Evolutionary conservation across 371 early-diverging fungal genomes (phyloP), one percentile per base, ranked within the genome.

Genomic region (Nosema bombycis): DNA sequence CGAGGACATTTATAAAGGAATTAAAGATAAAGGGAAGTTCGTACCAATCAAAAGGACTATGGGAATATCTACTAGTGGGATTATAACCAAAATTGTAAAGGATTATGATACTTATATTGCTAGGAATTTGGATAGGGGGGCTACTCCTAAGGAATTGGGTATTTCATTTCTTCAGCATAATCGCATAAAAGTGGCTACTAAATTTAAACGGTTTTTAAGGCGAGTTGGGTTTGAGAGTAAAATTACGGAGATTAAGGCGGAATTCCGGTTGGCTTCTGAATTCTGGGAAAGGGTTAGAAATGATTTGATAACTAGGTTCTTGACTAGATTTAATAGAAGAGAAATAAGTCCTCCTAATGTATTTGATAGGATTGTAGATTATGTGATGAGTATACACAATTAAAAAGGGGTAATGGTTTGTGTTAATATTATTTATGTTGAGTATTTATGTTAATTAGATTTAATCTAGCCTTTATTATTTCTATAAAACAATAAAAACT

Each of bases 81-180:
- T 96, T 56, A 95, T 96, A 78, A 94, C 95, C 1, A 90, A 93
- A 26, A 93, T 96, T 64, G 92, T 96, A 15, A 88, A 90, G 72
- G 94, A 96, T 82, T 95, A 96, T 82, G 94, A 95, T 85, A 87
- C 89, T 75, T 95, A 92, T 85, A 85, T 96, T 30, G 86, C 92
- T 67, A 89, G 96, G 69, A 94, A 95, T 80, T 86, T 96, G 37
- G 91, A 92, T 82, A 88, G 95, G 63, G 96, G 96, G 1, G 89
- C 92, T 23, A 89, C 90, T 56, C 89, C 91, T 34, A 91, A 92
- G 84, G 96, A 96, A 10, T 88, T 96, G 56, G 92, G 92, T 80
- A 90, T 94, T 67, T 83, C 78, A 3, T 65, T 71, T 56, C 69
- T 85, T n/a, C 77, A 78, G 29, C 65, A 80, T 67, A 78, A 78